Percentiles rank a stretch among this genome's conserved stretches.
phyloP scores from a whole-genome alignment of 2,329 filamentous ascomycete species.

The Diaporthe velutina region DNA sequence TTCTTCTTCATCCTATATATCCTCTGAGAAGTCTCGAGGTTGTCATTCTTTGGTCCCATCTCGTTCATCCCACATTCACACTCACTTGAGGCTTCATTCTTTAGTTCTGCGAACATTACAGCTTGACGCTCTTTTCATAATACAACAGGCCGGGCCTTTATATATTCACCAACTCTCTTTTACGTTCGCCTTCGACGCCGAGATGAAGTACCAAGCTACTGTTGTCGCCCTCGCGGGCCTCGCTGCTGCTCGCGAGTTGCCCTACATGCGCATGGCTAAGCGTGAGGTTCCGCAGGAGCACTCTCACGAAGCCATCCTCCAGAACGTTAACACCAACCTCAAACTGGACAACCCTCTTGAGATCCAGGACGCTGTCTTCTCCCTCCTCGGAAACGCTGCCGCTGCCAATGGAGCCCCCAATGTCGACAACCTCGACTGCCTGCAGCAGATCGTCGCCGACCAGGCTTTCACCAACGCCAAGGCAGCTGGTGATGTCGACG shows the following conservation, averaged over 20 bases:
- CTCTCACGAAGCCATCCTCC: conserved; percentile 59
- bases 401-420: conserved; percentile 49
- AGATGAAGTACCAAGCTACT: conserved; percentile 50
- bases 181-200: conserved; percentile 19
- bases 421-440: conserved; percentile 64
- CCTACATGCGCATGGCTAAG: conserved; percentile 45
- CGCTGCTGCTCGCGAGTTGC: conserved; percentile 48
- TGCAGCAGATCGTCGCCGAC: conserved; percentile 70
- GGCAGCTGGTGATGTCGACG: conserved; percentile 63
- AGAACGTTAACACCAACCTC: conserved; percentile 53
- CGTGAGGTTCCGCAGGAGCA: conserved; percentile 67
- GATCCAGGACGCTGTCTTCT: conserved; percentile 62
- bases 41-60: neutral
- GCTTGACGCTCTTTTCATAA: conserved; percentile 36
- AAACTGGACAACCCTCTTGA: conserved; percentile 61
- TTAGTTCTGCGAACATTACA: conserved; percentile 37
- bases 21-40: neutral
- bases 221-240: conserved; percentile 48
- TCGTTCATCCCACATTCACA: conserved; percentile 26
- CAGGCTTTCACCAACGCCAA: conserved; percentile 73
- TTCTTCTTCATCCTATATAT: conserved; percentile 31
- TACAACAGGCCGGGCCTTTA: conserved; percentile 35
- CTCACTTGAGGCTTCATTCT: conserved; percentile 33
- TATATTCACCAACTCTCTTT: conserved; percentile 7
- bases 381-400: conserved; percentile 61